Percentiles rank a stretch among this genome's conserved stretches.
Conservation (phyloP, 306 rosid species). For the Castanea sativa region DNA sequence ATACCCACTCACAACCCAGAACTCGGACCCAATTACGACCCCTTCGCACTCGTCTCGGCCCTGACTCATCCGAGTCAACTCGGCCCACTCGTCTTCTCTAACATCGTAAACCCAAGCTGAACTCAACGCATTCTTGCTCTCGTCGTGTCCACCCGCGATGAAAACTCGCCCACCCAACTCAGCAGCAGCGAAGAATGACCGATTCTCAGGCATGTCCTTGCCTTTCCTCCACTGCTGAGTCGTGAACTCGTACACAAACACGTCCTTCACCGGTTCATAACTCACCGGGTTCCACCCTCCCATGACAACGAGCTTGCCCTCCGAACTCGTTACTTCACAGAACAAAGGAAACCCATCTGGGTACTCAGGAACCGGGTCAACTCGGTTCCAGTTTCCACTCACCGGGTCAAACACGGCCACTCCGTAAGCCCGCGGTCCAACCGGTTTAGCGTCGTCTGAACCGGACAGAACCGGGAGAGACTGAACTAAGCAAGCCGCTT, state of each 20-base stretch:
- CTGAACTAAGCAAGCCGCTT: slow-evolving; percentile 39
- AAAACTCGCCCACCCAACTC: slow-evolving; percentile 26
- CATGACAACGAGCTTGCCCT: slow-evolving; percentile 55
- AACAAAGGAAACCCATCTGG: slow-evolving; percentile 48
- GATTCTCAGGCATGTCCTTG: slow-evolving; percentile 39
- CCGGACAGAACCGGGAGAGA: slow-evolving; percentile 18
- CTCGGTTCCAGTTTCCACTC: slow-evolving; percentile 32
- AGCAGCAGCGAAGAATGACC: slow-evolving; percentile 51
- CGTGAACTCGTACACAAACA: slow-evolving; percentile 53
- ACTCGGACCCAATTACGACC: slow-evolving; percentile 34
- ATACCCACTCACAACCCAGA: slow-evolving; percentile 61
- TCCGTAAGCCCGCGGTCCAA: slow-evolving; percentile 23
- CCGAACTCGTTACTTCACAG: slow-evolving; percentile 45
- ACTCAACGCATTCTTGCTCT: slow-evolving; percentile 44
- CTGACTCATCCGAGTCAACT: slow-evolving; percentile 27
- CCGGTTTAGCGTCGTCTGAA: slow-evolving; percentile 18
- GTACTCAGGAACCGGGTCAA: slow-evolving; percentile 45
- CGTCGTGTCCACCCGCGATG: slow-evolving; percentile 62
- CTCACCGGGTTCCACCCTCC: slow-evolving; percentile 61
- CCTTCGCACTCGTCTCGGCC: slow-evolving; percentile 66
- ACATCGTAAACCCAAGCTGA: slow-evolving; percentile 44
- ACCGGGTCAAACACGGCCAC: slow-evolving; percentile 40
- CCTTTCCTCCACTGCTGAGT: slow-evolving; percentile 35
- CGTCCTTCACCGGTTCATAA: slow-evolving; percentile 43
- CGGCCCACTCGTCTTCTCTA: slow-evolving; percentile 12